Evolutionary conservation across 768 basidiomycete genomes (phyloP).

Genomic region (Trametes villosa): DNA sequence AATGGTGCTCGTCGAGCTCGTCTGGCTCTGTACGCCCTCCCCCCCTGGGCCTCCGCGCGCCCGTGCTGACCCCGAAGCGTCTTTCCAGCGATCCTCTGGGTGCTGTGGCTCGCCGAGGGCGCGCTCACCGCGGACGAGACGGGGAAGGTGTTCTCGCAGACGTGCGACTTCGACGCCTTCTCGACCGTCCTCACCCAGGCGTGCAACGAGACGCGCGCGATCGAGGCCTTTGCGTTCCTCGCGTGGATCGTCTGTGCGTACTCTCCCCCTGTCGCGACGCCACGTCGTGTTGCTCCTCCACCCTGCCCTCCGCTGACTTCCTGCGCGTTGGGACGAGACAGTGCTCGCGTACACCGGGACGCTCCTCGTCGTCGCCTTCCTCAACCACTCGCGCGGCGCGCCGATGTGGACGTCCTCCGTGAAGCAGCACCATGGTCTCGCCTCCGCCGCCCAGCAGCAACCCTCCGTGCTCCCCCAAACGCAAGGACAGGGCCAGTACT

Average conservation of each 20-base stretch:
- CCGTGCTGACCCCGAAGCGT: neutral
- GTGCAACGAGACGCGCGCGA: conserved; percentile 32
- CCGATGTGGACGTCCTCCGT: conserved; percentile 22
- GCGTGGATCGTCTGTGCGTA: conserved; percentile 30
- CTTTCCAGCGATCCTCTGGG: conserved; percentile 34
- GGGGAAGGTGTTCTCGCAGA: conserved; percentile 10
- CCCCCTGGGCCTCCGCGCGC: neutral
- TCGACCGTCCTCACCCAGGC: conserved; percentile 21
- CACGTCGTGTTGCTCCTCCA: neutral
- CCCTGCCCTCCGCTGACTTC: neutral
- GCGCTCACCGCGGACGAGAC: conserved; percentile 24
- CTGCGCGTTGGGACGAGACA: too few species aligned
- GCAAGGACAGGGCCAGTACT: neutral
- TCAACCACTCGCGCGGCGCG: conserved; percentile 11
- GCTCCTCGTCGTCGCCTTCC: conserved; percentile 22
- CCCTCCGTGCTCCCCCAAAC: neutral
- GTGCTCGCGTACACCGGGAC: conserved; percentile 21
- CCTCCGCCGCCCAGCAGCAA: neutral
- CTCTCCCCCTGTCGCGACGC: neutral
- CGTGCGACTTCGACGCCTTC: conserved; percentile 23
- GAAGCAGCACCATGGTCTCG: neutral
- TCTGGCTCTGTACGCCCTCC: conserved; percentile 27
- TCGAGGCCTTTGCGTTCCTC: conserved; percentile 35
- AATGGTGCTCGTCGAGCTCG: conserved; percentile 36
- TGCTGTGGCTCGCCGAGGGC: conserved; percentile 36